Evolutionary conservation across 2,329 filamentous ascomycete genomes (phyloP).

Genomic region (Pestalotiopsis sp.): DNA sequence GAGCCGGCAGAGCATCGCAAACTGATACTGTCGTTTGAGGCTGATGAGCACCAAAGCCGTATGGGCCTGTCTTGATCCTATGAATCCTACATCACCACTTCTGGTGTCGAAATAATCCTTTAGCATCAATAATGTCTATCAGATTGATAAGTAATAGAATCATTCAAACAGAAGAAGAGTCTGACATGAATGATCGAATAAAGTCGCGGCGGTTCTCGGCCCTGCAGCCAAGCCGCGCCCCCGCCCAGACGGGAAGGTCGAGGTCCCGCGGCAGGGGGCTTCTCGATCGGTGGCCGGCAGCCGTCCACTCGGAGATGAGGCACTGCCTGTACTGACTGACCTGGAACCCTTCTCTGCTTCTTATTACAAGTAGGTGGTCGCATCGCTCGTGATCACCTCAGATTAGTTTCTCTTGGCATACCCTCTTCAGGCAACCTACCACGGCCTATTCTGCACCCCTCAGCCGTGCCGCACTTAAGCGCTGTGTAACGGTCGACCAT

Average conservation of each 20-base stretch:
- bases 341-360: too few relatives aligned
- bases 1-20: background rate
- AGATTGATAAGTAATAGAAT: background rate
- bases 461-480: background rate
- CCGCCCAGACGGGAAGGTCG: constrained; percentile 8
- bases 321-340: background rate
- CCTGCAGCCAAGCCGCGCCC: background rate
- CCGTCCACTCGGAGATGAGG: constrained; percentile 3
- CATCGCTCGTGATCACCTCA: background rate
- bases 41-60: background rate
- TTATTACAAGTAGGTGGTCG: constrained; percentile 9
- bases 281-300: background rate
- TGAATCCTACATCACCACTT: background rate
- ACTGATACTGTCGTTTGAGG: background rate
- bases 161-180: background rate
- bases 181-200: background rate
- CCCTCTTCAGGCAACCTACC: background rate
- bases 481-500: background rate
- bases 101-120: background rate
- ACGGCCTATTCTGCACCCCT: background rate
- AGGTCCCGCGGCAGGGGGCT: background rate
- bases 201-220: background rate
- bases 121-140: background rate
- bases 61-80: background rate
- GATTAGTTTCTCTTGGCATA: constrained; percentile 11